Base-by-base conservation (phyloP, 192 early-diverging fungal genomes). In the Entophlyctis luteolus region DNA sequence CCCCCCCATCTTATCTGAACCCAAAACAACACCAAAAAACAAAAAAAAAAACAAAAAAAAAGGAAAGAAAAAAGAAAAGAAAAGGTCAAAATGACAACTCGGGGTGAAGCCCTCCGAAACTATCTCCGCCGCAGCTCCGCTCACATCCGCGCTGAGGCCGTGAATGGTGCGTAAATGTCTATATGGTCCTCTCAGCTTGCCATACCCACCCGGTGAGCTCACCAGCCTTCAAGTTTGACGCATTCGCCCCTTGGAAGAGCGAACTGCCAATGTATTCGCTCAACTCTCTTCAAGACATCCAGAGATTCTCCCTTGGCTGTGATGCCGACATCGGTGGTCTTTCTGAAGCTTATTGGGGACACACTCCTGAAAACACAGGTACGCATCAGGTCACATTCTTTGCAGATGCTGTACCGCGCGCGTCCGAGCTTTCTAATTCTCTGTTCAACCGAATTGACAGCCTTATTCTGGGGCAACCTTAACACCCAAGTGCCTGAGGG, bases 241-340 rank as follows among this genome's bases (percentile, higher is more conserved):
- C 47, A 4, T 63, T 63, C 47, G n/a, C 29, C 8, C 16, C 60
- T 1, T 91, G 92, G 87, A 81, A 88, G 59, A 78, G 81, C 34
- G 89, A 91, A 57, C 70, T 88, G 55, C 80, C 84, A 6, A 83
- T 97, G 78, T 83, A 82, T n/a, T 62, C 78, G 2, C 73, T 94
- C 35, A 84, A 84, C 33, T 70, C 65, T 4, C 76, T 84, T 31
- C 77, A 84, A 32, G 88, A 89, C 68, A 60, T 98, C 33, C 65
- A 88, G 37, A 57, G 76, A 23, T 98, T 92, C 91, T 72, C 85
- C 14, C 80, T 92, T 27, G 95, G 95, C 0, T 90, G 88, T 1
- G 95, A 98, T 76, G 87, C 88, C 53, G 93, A 98, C 73, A 91
- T 98, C 79, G 93, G 93, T 76, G 91, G 92, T 16, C 78, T 80